Evolutionary conservation across 805 yeast genomes (phyloP).

Genomic region (Ogataea philodendri): DNA sequence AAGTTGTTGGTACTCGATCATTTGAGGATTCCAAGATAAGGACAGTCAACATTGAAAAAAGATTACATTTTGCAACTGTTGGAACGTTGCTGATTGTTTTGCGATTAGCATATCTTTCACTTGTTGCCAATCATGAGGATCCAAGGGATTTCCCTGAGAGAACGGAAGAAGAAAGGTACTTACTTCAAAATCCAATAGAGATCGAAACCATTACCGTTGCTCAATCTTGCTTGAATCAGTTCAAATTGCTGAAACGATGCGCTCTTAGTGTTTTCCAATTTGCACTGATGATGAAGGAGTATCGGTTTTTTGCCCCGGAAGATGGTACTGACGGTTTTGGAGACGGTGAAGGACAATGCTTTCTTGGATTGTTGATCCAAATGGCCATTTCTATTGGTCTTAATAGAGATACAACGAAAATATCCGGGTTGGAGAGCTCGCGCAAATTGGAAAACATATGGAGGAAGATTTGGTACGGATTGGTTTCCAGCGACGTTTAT

Average conservation of each 20-base stretch:
- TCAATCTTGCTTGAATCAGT: constrained; percentile 53
- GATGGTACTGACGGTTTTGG: constrained; percentile 54
- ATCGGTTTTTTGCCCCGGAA: constrained; percentile 50
- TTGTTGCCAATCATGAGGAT: constrained; percentile 33
- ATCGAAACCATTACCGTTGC: constrained; percentile 47
- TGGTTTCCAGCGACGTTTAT: constrained; percentile 45
- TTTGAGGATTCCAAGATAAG: constrained; percentile 35
- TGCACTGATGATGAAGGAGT: constrained; percentile 49
- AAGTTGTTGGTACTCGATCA: constrained; percentile 38
- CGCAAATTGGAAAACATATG: constrained; percentile 41
- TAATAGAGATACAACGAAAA: constrained; percentile 63
- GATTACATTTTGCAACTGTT: constrained; percentile 47
- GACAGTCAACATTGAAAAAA: constrained; percentile 36
- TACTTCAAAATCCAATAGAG: constrained; percentile 46
- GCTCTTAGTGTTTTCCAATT: constrained; percentile 55
- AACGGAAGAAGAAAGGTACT: constrained; percentile 34
- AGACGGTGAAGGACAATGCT: constrained; percentile 57
- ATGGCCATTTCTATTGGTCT: constrained; percentile 68
- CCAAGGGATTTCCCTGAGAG: constrained; percentile 24
- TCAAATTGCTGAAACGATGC: constrained; percentile 46
- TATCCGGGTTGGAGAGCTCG: constrained; percentile 25
- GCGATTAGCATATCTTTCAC: constrained; percentile 42
- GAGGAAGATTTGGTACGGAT: constrained; percentile 58
- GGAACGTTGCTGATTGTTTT: constrained; percentile 47
- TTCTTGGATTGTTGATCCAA: constrained; percentile 55